These are phyloP conservation scores for Nicotiana sylvestris DNA, from an alignment of 257 asterid species.

Conservation along the genomic window DNA sequence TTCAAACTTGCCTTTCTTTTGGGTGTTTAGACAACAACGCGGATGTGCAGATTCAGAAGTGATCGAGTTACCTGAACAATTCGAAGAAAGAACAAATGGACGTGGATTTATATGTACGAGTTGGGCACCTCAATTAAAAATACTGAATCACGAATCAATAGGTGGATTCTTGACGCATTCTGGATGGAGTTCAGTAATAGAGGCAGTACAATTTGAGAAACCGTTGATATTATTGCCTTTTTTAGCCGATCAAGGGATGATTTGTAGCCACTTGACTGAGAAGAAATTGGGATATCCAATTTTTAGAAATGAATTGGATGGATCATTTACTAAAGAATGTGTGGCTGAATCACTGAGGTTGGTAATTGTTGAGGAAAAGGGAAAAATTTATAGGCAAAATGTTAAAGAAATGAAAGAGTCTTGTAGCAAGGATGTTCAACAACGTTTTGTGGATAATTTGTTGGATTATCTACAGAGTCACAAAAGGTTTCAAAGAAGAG, in stretches of 20 bases:
- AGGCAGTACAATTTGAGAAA: conserved; percentile 21
- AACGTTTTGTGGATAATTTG: conserved; percentile 15
- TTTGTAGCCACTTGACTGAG: conserved; percentile 20
- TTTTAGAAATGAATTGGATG: conserved; percentile 25
- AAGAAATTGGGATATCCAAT: conserved; percentile 24
- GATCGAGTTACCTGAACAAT: conserved; percentile 21
- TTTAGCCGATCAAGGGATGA: conserved; percentile 28
- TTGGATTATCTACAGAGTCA: conserved; percentile 11
- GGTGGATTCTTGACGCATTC: conserved; percentile 35
- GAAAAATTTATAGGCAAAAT: conserved; percentile 22
- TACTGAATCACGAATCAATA: conserved; percentile 28
- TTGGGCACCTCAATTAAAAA: conserved; percentile 36
- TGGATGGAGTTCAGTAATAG: conserved; percentile 39
- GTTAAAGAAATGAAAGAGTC: conserved; percentile 23
- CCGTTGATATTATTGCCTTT: conserved; percentile 22
- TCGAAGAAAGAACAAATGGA: conserved; percentile 17
- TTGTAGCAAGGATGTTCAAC: conserved; percentile 14
- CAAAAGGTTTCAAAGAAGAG: neutral
- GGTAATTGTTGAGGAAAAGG: conserved; percentile 28
- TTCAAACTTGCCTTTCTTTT: conserved; percentile 26
- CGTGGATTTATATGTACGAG: conserved; percentile 25
- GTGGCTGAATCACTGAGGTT: conserved; percentile 27
- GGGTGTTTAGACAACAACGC: conserved; percentile 23
- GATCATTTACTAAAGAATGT: conserved; percentile 20
- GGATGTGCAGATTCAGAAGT: conserved; percentile 14